A percentile compares a stretch with the other conserved stretches of the same genome.
These are phyloP conservation scores for Fusarium cyanostomum DNA, from an alignment of 2,329 filamentous ascomycete species.

Conservation along the genomic window DNA sequence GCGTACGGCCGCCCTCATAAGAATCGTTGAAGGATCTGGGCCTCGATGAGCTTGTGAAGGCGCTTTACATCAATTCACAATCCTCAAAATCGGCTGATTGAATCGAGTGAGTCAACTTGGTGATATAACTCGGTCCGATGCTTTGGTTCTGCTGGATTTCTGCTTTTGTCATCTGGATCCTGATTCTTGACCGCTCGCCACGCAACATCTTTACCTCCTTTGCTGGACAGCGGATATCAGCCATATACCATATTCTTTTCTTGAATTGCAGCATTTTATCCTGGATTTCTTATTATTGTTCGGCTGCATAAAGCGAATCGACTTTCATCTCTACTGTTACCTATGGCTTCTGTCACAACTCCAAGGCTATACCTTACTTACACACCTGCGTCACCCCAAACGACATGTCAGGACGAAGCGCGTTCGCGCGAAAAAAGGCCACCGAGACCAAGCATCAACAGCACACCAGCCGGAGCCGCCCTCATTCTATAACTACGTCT, in stretches of 20 bases:
- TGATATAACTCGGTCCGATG: neutral
- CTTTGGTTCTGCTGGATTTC: neutral
- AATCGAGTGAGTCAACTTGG: too few relatives aligned
- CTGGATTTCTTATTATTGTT: neutral
- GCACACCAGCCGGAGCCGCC: constrained; percentile 34
- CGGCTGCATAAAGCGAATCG: neutral
- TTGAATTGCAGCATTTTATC: neutral
- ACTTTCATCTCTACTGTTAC: neutral
- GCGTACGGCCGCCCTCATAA: constrained; percentile 9
- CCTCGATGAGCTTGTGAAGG: neutral
- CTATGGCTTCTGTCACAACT: neutral
- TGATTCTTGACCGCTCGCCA: too few relatives aligned
- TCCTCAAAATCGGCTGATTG: neutral
- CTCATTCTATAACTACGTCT: constrained; percentile 49
- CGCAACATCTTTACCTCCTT: too few relatives aligned
- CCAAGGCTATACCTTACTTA: neutral
- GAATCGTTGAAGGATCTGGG: constrained; percentile 7
- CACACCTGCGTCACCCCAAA: neutral
- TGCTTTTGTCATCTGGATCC: neutral
- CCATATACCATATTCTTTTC: neutral
- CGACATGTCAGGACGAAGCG: constrained; percentile 66
- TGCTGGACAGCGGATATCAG: too few relatives aligned
- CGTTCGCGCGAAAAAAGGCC: constrained; percentile 67
- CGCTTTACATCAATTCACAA: constrained; percentile 1
- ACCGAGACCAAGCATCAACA: constrained; percentile 56